These are phyloP conservation scores for Scedosporium minutisporum DNA, from an alignment of 2,329 filamentous ascomycete species.

Conservation along the genomic window DNA sequence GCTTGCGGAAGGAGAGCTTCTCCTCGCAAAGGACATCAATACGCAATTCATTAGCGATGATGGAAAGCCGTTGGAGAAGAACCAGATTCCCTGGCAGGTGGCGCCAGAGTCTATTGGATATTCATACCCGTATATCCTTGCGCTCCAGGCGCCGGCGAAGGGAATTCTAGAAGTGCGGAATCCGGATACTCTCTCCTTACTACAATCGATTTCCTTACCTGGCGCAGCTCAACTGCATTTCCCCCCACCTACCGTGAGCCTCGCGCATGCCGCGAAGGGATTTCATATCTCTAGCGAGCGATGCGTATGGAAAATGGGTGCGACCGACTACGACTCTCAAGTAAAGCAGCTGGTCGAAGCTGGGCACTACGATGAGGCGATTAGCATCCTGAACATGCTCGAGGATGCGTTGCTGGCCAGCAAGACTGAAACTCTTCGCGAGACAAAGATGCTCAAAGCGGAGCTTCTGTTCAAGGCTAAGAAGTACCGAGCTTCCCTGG, in stretches of 20 bases:
- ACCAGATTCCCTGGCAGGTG: conserved; percentile 83
- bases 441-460: conserved; percentile 87
- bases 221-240: conserved; percentile 82
- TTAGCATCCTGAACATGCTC: conserved; percentile 79
- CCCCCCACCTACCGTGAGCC: conserved; percentile 80
- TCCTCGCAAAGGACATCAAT: conserved; percentile 97
- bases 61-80: conserved; percentile 71
- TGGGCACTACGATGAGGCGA: conserved; percentile 76
- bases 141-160: conserved; percentile 73
- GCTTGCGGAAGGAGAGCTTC: conserved; percentile 70
- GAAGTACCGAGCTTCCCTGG: conserved; percentile 77
- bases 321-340: conserved; percentile 83
- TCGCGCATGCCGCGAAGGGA: conserved; percentile 93
- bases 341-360: conserved; percentile 70
- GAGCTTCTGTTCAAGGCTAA: conserved; percentile 72
- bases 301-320: conserved; percentile 91
- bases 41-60: conserved; percentile 82
- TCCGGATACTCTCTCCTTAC: conserved; percentile 77
- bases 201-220: conserved; percentile 76
- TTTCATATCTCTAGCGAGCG: conserved; percentile 90
- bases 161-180: conserved; percentile 85
- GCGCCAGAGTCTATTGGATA: conserved; percentile 90
- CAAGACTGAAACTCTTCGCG: conserved; percentile 70
- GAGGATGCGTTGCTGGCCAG: conserved; percentile 83
- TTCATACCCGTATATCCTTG: conserved; percentile 90